Conservation (phyloP, 2,329 filamentous ascomycete species). For the Nigrospora oryzae region DNA sequence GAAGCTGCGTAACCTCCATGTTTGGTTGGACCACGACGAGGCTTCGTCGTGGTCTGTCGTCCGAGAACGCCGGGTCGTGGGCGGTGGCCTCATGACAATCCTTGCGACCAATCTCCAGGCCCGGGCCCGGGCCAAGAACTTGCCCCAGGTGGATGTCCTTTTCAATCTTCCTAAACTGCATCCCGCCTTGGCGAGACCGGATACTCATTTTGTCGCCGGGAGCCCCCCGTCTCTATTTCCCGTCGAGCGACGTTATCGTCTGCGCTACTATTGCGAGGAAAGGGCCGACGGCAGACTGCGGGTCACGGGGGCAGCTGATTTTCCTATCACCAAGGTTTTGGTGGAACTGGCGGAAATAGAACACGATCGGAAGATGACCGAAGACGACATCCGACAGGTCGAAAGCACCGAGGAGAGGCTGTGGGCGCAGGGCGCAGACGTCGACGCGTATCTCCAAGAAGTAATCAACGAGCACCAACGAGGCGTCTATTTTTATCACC, state of each 20-base stretch:
- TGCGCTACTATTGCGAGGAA: background rate
- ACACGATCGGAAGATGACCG: background rate
- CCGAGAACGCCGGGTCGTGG: background rate
- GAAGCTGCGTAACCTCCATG: background rate
- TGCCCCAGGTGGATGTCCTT: background rate
- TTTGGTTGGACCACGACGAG: background rate
- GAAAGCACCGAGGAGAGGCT: background rate
- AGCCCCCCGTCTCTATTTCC: background rate
- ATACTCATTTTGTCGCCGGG: background rate
- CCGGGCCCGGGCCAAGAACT: background rate
- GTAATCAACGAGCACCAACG: background rate
- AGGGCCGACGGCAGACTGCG: background rate
- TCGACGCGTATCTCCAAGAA: background rate
- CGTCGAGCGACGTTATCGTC: background rate
- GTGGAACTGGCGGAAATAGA: too few relatives aligned
- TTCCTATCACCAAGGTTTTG: too few relatives aligned
- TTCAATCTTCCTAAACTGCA: background rate
- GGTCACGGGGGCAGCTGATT: background rate
- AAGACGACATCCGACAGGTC: background rate
- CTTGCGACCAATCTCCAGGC: background rate
- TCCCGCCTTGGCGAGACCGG: background rate
- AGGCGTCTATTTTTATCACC: too few relatives aligned
- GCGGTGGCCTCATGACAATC: background rate
- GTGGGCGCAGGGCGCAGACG: background rate
- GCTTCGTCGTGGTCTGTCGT: background rate